Base-by-base conservation (phyloP, 495 filamentous ascomycete genomes). In the Thozetella sp. region DNA sequence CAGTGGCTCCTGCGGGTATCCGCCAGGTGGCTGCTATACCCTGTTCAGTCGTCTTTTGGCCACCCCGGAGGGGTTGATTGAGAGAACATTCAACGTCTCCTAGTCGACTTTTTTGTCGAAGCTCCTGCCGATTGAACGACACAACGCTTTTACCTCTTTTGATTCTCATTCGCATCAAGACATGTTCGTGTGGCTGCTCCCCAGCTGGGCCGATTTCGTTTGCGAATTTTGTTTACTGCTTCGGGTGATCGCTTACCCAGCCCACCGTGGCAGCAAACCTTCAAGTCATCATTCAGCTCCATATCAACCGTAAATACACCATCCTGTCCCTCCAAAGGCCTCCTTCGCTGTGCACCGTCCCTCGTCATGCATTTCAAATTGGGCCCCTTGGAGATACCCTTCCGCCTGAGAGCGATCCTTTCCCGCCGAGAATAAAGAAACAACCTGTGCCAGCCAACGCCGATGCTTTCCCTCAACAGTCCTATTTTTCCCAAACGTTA, bases 1-100 rank as follows among this genome's bases (percentile, higher is more conserved):
- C 4, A 48, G 9, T 15, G n/a, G 43, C 43, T 48, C 12, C 43
- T 48, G 43, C 43, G 43, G 43, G 11, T 48, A 48, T 48, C 43
- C 43, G 43, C 20, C 10, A 48, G 43, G 43, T 48, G 43, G 43
- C 43, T 48, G 43, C 12, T 48, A 48, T 20, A 48, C 43, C 43
- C 43, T n/a, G 43, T 48, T 11, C n/a, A n/a, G 10, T 48, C 9
- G 20, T 10, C 43, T 48, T 13, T 48, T 15, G 20, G 20, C 10
- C 43, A 48, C 11, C 43, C 43, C 43, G 43, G 43, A 48, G 43
- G 43, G 43, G 43, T 48, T 48, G 43, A 48, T 48, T 9, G 43
- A 48, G 43, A 48, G 43, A 48, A 3, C 4, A 11, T 48, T 48
- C 20, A 11, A 37, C 30, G 17, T 37, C 30, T 17, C 30, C 9